Evolutionary conservation across 495 filamentous ascomycete species (phyloP), one percentile per base, ranked within the genome.

Genomic region (Aspergillus taichungensis): DNA sequence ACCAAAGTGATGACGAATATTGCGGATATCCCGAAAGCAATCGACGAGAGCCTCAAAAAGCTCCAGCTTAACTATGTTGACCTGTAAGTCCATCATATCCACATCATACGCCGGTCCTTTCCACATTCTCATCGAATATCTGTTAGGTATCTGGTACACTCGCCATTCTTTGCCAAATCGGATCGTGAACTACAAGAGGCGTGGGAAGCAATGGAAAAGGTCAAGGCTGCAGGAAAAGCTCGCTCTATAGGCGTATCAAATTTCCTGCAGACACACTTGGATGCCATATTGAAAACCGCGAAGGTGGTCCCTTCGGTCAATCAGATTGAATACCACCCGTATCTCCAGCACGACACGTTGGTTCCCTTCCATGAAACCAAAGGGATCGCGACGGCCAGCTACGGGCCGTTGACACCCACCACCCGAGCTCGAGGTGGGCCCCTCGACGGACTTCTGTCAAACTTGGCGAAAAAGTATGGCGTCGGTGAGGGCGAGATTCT

Each of bases 291-390:
- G 9, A 62, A 78, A 44, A 86, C 79, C 0, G 82, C 84, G 13
- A 79, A 69, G 34, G 57, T 77, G 13, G 58, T 68, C 9, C 89
- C 89, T 0, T 78, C 71, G 2, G 74, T 88, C 54, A 94, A 95
- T 63, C 88, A 94, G 70, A 85, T 94, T 49, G 88, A 95, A 63
- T 91, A 77, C 54, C 85, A 94, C 55, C 84, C 87, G 0, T 94
- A 95, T 60, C 72, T 95, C 31, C 89, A 94, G 61, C 88, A 83
- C 59, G 67, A 67, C 3, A 62, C 66, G n/a, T 71, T 94, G 11
- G 33, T 94, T 5, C 61, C 66, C 5, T 87, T 76, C 62, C 80
- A 84, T 45, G 73, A 77, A 53, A 63, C 77, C 56, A 71, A 87
- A 46, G 68, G 69, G 13, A 92, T 95, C 53, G 80, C 80, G 6